Evolutionary conservation across 805 yeast genomes (phyloP).

Genomic region (Ogataea haglerorum): DNA sequence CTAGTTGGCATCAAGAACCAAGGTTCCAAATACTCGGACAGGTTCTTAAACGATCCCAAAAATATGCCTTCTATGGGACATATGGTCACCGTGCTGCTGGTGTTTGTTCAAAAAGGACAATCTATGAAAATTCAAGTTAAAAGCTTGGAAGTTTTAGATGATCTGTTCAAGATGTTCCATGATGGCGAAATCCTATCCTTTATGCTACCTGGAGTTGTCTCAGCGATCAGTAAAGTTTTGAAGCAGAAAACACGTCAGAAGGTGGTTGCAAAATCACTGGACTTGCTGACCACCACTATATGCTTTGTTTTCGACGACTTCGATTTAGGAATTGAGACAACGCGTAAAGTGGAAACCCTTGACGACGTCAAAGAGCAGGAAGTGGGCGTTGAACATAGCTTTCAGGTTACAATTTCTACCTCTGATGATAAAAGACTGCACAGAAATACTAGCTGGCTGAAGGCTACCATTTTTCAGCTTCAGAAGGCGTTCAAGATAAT

Average conservation of each 20-base stretch:
- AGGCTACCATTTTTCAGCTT: conserved; percentile 49
- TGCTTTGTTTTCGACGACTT: conserved; percentile 41
- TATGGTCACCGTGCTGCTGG: conserved; percentile 41
- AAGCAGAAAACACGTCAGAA: conserved; percentile 35
- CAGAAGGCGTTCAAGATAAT: conserved; percentile 42
- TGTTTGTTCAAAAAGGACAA: conserved; percentile 30
- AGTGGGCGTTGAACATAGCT: neutral
- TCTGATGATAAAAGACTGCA: conserved; percentile 14
- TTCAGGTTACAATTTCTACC: conserved; percentile 21
- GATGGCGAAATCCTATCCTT: conserved; percentile 50
- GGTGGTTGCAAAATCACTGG: conserved; percentile 32
- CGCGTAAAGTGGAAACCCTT: conserved; percentile 8
- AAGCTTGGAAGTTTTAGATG: conserved; percentile 34
- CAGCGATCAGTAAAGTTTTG: conserved; percentile 40
- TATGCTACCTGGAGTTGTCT: conserved; percentile 51
- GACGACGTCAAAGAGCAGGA: conserved; percentile 13
- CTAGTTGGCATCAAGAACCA: conserved; percentile 34
- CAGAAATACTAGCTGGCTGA: conserved; percentile 53
- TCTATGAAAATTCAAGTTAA: conserved; percentile 29
- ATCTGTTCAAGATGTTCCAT: conserved; percentile 34
- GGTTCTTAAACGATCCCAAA: conserved; percentile 31
- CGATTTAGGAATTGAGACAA: conserved; percentile 28
- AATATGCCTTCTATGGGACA: conserved; percentile 47
- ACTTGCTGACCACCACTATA: conserved; percentile 31
- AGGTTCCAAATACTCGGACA: conserved; percentile 18